A percentile compares a stretch with the other conserved stretches of the same genome.
These are phyloP conservation scores for Oxyria digyna DNA, from an alignment of 148 eudicot genomes.

Conservation along the genomic window DNA sequence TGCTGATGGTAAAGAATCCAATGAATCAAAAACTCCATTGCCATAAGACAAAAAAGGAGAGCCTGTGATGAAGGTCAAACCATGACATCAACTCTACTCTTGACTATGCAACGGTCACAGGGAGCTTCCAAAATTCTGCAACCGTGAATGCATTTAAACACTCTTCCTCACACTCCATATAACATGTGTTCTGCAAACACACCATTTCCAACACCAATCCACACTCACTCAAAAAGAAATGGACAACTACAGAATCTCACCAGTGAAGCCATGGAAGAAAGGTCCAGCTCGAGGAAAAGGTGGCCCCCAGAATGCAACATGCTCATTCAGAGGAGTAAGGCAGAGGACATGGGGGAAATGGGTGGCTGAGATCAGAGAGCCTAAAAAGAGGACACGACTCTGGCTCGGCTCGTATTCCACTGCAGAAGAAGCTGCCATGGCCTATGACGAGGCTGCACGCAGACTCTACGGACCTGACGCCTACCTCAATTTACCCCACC, in stretches of 20 bases:
- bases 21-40: neutral
- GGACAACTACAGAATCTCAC: conserved; percentile 43
- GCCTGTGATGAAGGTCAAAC: neutral
- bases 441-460: conserved; percentile 92
- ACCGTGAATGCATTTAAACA: conserved; percentile 40
- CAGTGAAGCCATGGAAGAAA: conserved; percentile 85
- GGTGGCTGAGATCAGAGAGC: conserved; percentile 95
- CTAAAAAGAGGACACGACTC: conserved; percentile 79
- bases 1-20: neutral
- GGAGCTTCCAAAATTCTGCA: conserved; percentile 17
- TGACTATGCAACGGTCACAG: conserved; percentile 6
- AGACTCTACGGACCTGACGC: conserved; percentile 79
- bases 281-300: conserved; percentile 94
- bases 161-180: neutral
- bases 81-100: neutral
- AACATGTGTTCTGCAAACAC: neutral
- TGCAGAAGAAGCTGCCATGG: conserved; percentile 94
- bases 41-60: neutral
- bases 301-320: conserved; percentile 72
- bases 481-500: conserved; percentile 74
- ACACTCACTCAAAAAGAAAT: conserved; percentile 18
- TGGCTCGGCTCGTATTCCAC: conserved; percentile 96
- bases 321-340: conserved; percentile 81
- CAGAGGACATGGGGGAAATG: conserved; percentile 95
- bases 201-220: too few relatives aligned